Conservation (phyloP, 805 yeast genomes). For the Wickerhamiella dianesei region DNA sequence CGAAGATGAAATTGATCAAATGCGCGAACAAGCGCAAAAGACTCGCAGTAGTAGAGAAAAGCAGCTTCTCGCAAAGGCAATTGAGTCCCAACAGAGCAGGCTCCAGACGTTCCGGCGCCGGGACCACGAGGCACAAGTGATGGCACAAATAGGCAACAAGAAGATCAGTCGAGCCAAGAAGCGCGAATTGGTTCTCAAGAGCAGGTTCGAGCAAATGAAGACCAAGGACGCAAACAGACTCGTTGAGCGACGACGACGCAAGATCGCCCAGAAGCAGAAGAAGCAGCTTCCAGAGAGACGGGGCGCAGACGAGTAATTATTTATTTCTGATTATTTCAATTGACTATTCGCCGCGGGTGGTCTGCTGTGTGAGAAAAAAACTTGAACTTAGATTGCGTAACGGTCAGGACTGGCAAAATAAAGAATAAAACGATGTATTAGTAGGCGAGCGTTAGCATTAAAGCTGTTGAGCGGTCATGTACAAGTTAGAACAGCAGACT, state of each 20-base stretch:
- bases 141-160: conserved; percentile 57
- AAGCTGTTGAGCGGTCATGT: not conserved
- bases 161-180: conserved; percentile 23
- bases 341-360: no score
- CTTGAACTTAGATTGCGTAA: no score
- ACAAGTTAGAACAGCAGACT: not conserved
- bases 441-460: not conserved
- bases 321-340: no score
- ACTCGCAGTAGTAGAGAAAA: conserved; percentile 35
- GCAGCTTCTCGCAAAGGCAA: conserved; percentile 24
- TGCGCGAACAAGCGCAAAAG: conserved; percentile 35
- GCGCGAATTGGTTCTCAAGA: conserved; percentile 26
- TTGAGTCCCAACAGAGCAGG: conserved; percentile 25
- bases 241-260: conserved; percentile 26
- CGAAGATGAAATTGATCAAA: conserved; percentile 49
- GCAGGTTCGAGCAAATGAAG: conserved; percentile 27
- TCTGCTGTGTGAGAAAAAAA: not conserved
- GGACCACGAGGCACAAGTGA: conserved; percentile 58
- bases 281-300: conserved; percentile 26
- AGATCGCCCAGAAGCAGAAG: conserved; percentile 29
- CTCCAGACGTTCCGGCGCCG: conserved; percentile 57
- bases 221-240: conserved; percentile 24
- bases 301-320: not conserved
- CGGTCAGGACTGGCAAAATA: not conserved
- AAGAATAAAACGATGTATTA: not conserved